Evolutionary conservation across 176 grass and related monocot genomes (phyloP), one percentile per base, ranked within the genome.

Genomic region (Chrysopogon serrulatus): DNA sequence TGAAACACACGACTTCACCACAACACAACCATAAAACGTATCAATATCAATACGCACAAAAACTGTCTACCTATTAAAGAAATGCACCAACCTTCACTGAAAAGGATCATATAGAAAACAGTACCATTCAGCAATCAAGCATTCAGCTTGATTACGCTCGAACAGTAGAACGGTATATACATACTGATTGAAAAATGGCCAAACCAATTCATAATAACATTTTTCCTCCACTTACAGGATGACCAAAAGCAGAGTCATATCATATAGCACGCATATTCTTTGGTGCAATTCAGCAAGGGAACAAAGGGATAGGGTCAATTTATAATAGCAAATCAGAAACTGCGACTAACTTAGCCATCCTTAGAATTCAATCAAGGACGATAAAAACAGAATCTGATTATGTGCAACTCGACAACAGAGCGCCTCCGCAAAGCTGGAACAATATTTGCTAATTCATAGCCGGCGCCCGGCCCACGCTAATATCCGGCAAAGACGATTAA

Each of bases 361-460:
- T 73, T 40, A 32, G 41, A 73, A 41, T 66, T 73, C 73, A 60
- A 73, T 10, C 66, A 57, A 65, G 10, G 60, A 17, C 37, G 72
- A 21, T 3, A 48, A 80, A 21, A 54, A 9, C 16, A 11, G n/a
- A 17, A 64, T 64, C 59, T 36, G 21, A 4, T 37, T 37, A 10
- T 48, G 66, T 78, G 83, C 65, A 76, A 65, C 82, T 56, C 44
- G 13, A 51, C 36, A 36, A 23, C 60, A 32, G 66, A 68, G 60
- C 73, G 62, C 39, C 48, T 10, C 18, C 34, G 10, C 11, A 66
- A 33, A 86, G 37, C 21, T 15, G 11, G 48, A 56, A 40, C 15
- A 36, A 66, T 31, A 27, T 27, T 28, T 39, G 7, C 34, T 9
- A 36, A 66, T 18, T 14, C 67, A 27, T 67, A 35, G 19, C 69